Conservation (phyloP, 176 grass and related monocot species). For the Zoysia japonica region DNA sequence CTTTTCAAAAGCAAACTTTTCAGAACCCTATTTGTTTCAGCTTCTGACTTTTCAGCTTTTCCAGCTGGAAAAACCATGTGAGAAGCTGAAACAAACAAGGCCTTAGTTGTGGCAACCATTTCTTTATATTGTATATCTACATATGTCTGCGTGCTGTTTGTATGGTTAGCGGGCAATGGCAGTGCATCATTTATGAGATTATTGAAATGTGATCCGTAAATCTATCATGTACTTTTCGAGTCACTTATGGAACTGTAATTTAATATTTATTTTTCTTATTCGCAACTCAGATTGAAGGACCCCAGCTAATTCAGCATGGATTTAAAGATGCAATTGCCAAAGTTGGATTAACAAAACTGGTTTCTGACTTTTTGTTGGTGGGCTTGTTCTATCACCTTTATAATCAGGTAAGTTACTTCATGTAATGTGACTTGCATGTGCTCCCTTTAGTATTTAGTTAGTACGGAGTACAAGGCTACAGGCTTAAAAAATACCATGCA, state of each 20-base stretch:
- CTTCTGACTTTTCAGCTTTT: too few species aligned
- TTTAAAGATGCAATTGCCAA: constrained; percentile 74
- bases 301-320: constrained; percentile 69
- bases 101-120: neutral
- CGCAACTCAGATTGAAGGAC: constrained; percentile 66
- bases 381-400: constrained; percentile 95
- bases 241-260: neutral
- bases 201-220: neutral
- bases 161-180: neutral
- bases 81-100: too few species aligned
- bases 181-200: constrained; percentile 2
- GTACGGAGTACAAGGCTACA: too few species aligned
- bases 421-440: neutral
- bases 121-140: neutral
- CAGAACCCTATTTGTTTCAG: too few species aligned
- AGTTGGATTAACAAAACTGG: constrained; percentile 69
- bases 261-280: constrained; percentile 14
- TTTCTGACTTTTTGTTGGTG: constrained; percentile 72
- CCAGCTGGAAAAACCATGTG: too few species aligned
- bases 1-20: too few species aligned
- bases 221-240: constrained; percentile 6
- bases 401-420: constrained; percentile 69
- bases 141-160: neutral
- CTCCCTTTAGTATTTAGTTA: neutral
- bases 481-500: neutral